phyloP scores from a whole-genome alignment of 345 rosid genomes.

The Nasturtium officinale region DNA sequence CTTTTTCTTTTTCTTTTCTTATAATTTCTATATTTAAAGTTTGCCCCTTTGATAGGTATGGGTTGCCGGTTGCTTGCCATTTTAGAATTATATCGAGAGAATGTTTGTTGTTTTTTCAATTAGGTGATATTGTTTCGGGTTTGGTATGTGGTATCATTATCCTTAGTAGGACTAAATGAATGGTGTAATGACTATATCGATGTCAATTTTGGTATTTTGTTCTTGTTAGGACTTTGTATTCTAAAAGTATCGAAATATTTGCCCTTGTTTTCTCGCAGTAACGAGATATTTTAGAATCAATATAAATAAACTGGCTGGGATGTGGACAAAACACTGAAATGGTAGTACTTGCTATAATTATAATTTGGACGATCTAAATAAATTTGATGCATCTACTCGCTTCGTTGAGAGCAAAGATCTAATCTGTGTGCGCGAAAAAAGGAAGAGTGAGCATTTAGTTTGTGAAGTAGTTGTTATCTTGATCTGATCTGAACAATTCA shows the following conservation, averaged over 20 bases:
- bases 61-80: slow-evolving; percentile 13
- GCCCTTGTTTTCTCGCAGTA: slow-evolving; percentile 26
- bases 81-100: not conserved
- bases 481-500: not conserved
- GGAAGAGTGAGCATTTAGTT: not conserved
- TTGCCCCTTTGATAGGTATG: not conserved
- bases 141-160: not conserved
- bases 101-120: not conserved
- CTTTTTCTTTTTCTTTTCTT: not conserved
- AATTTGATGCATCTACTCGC: slow-evolving; percentile 24
- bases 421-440: not conserved
- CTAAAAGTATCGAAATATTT: slow-evolving; percentile 16
- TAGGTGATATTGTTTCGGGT: not conserved
- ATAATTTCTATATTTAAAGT: not conserved
- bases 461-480: not conserved
- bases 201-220: slow-evolving; percentile 10
- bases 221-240: slow-evolving; percentile 1
- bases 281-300: slow-evolving; percentile 22
- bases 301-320: slow-evolving; percentile 8
- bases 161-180: slow-evolving; percentile 16
- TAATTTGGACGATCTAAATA: slow-evolving; percentile 37
- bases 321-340: slow-evolving; percentile 29
- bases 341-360: slow-evolving; percentile 8
- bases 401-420: not conserved
- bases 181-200: not conserved